A percentile compares a stretch with the other conserved stretches of the same genome.
Evolutionary conservation across 768 basidiomycete species (phyloP).

Genomic region (Pluteus cervinus): DNA sequence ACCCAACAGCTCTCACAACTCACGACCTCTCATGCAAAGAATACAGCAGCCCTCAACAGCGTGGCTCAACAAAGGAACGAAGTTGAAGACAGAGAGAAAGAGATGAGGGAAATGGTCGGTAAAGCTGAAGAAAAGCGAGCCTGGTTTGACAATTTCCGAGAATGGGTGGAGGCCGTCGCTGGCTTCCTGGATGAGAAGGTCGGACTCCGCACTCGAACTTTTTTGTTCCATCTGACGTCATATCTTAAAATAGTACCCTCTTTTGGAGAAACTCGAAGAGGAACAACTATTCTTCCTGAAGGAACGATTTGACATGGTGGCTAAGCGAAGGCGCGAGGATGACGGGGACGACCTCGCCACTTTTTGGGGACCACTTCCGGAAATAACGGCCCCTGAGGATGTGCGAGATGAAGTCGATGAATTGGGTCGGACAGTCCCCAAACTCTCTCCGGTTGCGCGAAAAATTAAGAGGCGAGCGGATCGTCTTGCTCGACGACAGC

Average conservation of each 20-base stretch:
- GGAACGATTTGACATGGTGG: slow-evolving; percentile 68
- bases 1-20: slow-evolving; percentile 53
- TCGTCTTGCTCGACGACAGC: slow-evolving; percentile 49
- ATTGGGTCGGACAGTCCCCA: slow-evolving; percentile 45
- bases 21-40: slow-evolving; percentile 61
- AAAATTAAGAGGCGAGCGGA: slow-evolving; percentile 54
- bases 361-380: slow-evolving; percentile 53
- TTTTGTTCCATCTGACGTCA: slow-evolving; percentile 3
- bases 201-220: slow-evolving; percentile 6
- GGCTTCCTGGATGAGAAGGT: slow-evolving; percentile 90
- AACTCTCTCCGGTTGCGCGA: slow-evolving; percentile 35
- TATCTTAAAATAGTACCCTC: slow-evolving; percentile 50
- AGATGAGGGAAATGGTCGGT: slow-evolving; percentile 70
- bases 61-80: slow-evolving; percentile 59
- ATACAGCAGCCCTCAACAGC: slow-evolving; percentile 48
- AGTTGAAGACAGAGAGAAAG: slow-evolving; percentile 61
- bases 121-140: slow-evolving; percentile 72
- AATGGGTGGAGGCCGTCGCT: slow-evolving; percentile 79
- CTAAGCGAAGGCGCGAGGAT: slow-evolving; percentile 63
- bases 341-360: slow-evolving; percentile 74
- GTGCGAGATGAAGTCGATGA: slow-evolving; percentile 50
- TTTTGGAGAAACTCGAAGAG: slow-evolving; percentile 71
- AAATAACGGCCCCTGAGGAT: slow-evolving; percentile 14
- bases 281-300: slow-evolving; percentile 67
- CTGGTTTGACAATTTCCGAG: slow-evolving; percentile 75